Percentiles rank a stretch among this genome's conserved stretches.
phyloP scores from a whole-genome alignment of 2,329 filamentous ascomycete species.

The Colletotrichum paranaense region DNA sequence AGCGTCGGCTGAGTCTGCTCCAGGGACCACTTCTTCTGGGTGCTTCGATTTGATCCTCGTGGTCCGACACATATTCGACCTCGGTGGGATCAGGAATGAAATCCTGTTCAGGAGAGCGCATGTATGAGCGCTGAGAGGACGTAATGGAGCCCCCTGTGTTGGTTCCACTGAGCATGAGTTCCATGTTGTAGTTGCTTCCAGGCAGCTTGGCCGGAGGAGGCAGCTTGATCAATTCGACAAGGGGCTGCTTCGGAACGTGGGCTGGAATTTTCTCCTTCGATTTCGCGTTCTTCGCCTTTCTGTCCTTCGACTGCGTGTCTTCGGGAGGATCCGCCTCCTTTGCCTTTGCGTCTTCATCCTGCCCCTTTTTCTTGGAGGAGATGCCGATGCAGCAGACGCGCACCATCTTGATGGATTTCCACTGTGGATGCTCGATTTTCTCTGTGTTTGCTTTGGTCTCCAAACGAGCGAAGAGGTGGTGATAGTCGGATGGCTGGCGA shows the following conservation, averaged over 20 bases:
- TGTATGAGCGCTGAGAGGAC: constrained; percentile 12
- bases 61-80: constrained; percentile 25
- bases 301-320: background rate
- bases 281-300: background rate
- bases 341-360: background rate
- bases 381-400: constrained; percentile 12
- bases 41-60: constrained; percentile 32
- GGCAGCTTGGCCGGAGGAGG: constrained; percentile 19
- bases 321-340: background rate
- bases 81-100: constrained; percentile 18
- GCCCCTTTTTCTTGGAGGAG: background rate
- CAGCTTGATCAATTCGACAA: constrained; percentile 3
- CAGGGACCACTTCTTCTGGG: background rate
- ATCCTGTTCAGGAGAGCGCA: constrained; percentile 17
- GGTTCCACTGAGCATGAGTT: constrained; percentile 10
- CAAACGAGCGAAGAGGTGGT: constrained; percentile 23
- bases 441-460: constrained; percentile 12
- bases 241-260: background rate
- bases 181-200: constrained; percentile 20
- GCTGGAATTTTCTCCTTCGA: background rate
- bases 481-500: constrained; percentile 32
- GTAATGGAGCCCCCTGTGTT: constrained; percentile 10
- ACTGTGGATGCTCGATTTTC: background rate
- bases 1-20: constrained; percentile 37
- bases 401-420: constrained; percentile 4